Conservation (phyloP, 805 yeast genomes). For the Wickerhamomyces alni region DNA sequence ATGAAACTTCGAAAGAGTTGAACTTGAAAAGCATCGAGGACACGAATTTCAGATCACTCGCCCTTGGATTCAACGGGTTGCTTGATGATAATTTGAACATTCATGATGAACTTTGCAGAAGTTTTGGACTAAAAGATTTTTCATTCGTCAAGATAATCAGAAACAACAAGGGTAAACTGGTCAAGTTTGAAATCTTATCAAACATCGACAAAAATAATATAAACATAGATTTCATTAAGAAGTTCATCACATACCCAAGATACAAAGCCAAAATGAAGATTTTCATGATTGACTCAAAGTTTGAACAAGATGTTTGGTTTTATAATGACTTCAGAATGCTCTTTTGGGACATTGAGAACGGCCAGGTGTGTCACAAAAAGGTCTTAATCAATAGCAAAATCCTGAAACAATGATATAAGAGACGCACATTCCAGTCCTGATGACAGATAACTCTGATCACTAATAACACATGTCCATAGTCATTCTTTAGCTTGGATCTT, state of each 20-base stretch:
- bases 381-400: conserved; percentile 19
- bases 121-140: conserved; percentile 17
- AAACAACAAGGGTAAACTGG: conserved; percentile 31
- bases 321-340: conserved; percentile 25
- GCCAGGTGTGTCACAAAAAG: conserved; percentile 14
- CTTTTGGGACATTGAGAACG: conserved; percentile 22
- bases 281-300: conserved; percentile 23
- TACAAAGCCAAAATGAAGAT: conserved; percentile 40
- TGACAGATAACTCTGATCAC: no score
- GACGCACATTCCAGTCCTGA: no score
- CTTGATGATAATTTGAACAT: conserved; percentile 14
- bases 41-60: conserved; percentile 5
- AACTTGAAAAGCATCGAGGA: conserved; percentile 9
- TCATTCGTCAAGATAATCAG: conserved; percentile 33
- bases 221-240: conserved; percentile 26
- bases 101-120: conserved; percentile 13
- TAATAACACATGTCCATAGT: no score
- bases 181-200: conserved; percentile 30
- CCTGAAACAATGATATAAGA: conserved; percentile 3
- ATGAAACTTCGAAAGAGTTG: conserved; percentile 10
- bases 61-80: conserved; percentile 18
- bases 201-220: conserved; percentile 8
- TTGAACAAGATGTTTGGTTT: conserved; percentile 22
- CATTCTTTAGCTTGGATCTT: no score
- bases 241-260: conserved; percentile 35